Percentiles rank a stretch among this genome's conserved stretches.
These are phyloP conservation scores for Pyrus hybrid DNA, from an alignment of 331 rosid genomes.

Conservation along the genomic window DNA sequence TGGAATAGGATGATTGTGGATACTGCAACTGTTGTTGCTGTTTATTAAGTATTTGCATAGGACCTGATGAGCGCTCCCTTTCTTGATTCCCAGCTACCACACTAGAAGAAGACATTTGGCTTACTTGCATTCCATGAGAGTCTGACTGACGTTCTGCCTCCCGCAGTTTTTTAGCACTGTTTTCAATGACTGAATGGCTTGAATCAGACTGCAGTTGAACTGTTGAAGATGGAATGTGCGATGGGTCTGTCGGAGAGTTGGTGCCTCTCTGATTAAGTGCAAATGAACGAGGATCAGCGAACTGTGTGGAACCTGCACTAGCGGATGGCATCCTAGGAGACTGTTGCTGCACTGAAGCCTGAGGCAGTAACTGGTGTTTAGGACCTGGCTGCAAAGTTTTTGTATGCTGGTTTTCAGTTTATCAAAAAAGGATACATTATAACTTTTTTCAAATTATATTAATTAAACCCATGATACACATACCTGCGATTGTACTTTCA, in stretches of 20 bases:
- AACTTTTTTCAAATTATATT: not conserved
- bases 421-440: constrained; percentile 2
- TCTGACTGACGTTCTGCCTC: constrained; percentile 45
- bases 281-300: constrained; percentile 51
- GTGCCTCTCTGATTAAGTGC: constrained; percentile 64
- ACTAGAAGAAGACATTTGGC: constrained; percentile 50
- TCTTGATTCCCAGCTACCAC: constrained; percentile 48
- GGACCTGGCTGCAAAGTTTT: constrained; percentile 27
- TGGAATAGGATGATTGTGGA: constrained; percentile 33
- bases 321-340: constrained; percentile 48
- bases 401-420: constrained; percentile 20
- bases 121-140: constrained; percentile 42
- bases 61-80: constrained; percentile 51
- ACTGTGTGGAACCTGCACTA: constrained; percentile 35
- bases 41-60: constrained; percentile 56
- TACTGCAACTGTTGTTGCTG: constrained; percentile 65
- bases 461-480: constrained; percentile 1
- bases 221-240: constrained; percentile 42
- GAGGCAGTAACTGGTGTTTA: constrained; percentile 27
- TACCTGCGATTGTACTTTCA: constrained; percentile 65
- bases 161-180: constrained; percentile 36
- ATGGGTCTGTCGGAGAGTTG: constrained; percentile 36
- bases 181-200: constrained; percentile 28
- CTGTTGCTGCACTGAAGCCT: constrained; percentile 33
- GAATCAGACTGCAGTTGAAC: constrained; percentile 34